A percentile compares a stretch with the other conserved stretches of the same genome.
phyloP scores from a whole-genome alignment of 352 stramenopile genomes.

The Phytophthora tentaculata region DNA sequence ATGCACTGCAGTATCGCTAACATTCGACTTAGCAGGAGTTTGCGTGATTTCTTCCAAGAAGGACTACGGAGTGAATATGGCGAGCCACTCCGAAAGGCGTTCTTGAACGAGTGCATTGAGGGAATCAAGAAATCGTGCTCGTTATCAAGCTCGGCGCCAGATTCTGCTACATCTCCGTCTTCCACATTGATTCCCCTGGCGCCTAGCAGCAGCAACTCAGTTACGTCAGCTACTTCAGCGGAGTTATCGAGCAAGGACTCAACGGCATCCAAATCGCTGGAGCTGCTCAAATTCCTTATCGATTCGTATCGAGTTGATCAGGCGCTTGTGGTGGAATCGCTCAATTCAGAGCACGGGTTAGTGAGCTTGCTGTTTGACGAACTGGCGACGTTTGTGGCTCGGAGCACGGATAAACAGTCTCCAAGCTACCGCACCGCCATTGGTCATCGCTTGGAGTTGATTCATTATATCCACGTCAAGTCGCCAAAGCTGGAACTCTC shows the following conservation, averaged over 20 bases:
- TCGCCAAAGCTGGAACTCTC: conserved; percentile 79
- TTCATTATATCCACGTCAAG: conserved; percentile 88
- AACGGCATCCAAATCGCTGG: conserved; percentile 72
- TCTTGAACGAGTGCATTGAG: conserved; percentile 77
- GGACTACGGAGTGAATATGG: conserved; percentile 77
- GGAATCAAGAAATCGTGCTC: conserved; percentile 81
- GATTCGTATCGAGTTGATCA: conserved; percentile 83
- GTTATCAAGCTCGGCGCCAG: conserved; percentile 25
- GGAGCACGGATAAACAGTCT: conserved; percentile 56
- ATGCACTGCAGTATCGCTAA: conserved; percentile 69
- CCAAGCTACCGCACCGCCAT: conserved; percentile 75
- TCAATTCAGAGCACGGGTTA: conserved; percentile 77
- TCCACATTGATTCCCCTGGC: conserved; percentile 23
- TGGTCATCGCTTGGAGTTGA: conserved; percentile 84
- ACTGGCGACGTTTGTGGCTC: conserved; percentile 76
- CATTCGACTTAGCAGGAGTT: conserved; percentile 62
- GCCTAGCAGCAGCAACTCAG: conserved; percentile 23
- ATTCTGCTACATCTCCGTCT: conserved; percentile 24
- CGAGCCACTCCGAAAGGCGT: conserved; percentile 68
- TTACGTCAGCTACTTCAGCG: conserved; percentile 19
- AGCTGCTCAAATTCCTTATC: conserved; percentile 89
- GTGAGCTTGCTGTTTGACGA: conserved; percentile 86
- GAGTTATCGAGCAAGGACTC: conserved; percentile 42
- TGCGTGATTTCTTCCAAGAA: conserved; percentile 85
- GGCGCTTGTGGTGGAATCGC: conserved; percentile 65